phyloP scores from a whole-genome alignment of 768 basidiomycete species.

The Leccinellum albellum region DNA sequence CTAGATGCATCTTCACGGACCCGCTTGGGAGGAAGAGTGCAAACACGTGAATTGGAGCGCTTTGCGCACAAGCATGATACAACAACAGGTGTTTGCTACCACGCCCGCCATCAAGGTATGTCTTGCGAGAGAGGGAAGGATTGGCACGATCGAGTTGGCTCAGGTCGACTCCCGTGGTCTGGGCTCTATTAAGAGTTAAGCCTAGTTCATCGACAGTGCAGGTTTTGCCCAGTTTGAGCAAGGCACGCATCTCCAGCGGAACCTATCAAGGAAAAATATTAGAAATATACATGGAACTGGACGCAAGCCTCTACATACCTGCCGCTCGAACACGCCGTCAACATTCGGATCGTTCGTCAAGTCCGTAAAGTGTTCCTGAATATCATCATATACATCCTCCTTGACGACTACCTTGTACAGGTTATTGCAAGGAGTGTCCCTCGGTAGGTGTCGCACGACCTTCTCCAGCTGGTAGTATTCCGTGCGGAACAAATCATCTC shows the following conservation, averaged over 20 bases:
- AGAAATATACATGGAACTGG: not conserved
- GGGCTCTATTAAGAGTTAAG: constrained; percentile 77
- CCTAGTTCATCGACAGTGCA: constrained; percentile 64
- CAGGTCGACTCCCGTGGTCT: constrained; percentile 79
- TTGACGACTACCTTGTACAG: constrained; percentile 80
- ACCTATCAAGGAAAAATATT: constrained; percentile 45
- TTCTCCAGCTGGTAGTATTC: constrained; percentile 69
- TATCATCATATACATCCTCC: constrained; percentile 80
- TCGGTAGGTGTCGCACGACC: constrained; percentile 74
- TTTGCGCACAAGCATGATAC: constrained; percentile 79
- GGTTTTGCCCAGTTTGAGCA: constrained; percentile 81
- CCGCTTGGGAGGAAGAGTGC: constrained; percentile 78
- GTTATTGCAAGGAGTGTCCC: constrained; percentile 70
- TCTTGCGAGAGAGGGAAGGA: constrained; percentile 53
- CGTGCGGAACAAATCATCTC: constrained; percentile 62
- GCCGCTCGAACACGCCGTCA: constrained; percentile 90
- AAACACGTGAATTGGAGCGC: constrained; percentile 78
- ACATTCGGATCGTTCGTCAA: constrained; percentile 92
- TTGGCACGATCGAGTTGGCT: constrained; percentile 68
- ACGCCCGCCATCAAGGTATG: constrained; percentile 72
- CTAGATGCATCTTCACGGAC: constrained; percentile 73
- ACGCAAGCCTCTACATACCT: constrained; percentile 47
- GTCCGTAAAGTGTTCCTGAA: constrained; percentile 88
- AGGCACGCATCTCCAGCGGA: constrained; percentile 74
- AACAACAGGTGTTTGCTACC: constrained; percentile 78